These are phyloP conservation scores for Alternaria incomplexa DNA, from an alignment of 2,329 filamentous ascomycete genomes.

Conservation along the genomic window DNA sequence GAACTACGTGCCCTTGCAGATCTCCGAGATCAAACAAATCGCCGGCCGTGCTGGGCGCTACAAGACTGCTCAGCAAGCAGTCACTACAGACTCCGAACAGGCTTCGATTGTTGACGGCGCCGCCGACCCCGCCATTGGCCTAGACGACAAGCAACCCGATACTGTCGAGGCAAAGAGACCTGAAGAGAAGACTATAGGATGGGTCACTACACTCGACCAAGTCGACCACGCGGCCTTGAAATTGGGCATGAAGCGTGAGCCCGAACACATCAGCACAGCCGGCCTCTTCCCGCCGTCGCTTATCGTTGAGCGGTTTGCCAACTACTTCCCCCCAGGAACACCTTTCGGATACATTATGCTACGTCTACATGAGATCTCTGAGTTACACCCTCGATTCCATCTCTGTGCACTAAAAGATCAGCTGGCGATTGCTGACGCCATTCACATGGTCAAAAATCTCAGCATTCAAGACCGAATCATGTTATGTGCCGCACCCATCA, in stretches of 20 bases:
- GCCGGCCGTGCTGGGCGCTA: constrained; percentile 90
- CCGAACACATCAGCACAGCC: constrained; percentile 71
- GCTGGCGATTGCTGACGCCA: constrained; percentile 72
- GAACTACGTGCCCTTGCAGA: constrained; percentile 63
- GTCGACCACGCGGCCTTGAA: constrained; percentile 70
- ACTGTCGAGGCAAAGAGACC: not conserved
- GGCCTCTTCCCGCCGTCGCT: constrained; percentile 75
- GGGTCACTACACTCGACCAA: constrained; percentile 78
- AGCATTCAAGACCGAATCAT: constrained; percentile 75
- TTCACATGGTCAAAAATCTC: constrained; percentile 73
- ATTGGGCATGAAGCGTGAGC: constrained; percentile 67
- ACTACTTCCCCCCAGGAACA: constrained; percentile 80
- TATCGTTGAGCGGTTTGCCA: constrained; percentile 76
- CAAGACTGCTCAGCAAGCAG: constrained; percentile 69
- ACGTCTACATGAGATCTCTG: constrained; percentile 73
- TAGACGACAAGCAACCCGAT: constrained; percentile 24
- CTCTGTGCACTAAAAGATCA: constrained; percentile 70
- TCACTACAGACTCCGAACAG: constrained; percentile 29
- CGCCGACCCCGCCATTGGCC: constrained; percentile 18
- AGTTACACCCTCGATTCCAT: constrained; percentile 70
- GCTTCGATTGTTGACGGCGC: constrained; percentile 3
- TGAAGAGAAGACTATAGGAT: constrained; percentile 60
- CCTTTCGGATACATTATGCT: constrained; percentile 84
- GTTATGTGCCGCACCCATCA: constrained; percentile 74
- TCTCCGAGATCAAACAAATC: constrained; percentile 92